Base-by-base conservation (phyloP, 192 early-diverging fungal genomes). In the Linnemannia elongata region DNA sequence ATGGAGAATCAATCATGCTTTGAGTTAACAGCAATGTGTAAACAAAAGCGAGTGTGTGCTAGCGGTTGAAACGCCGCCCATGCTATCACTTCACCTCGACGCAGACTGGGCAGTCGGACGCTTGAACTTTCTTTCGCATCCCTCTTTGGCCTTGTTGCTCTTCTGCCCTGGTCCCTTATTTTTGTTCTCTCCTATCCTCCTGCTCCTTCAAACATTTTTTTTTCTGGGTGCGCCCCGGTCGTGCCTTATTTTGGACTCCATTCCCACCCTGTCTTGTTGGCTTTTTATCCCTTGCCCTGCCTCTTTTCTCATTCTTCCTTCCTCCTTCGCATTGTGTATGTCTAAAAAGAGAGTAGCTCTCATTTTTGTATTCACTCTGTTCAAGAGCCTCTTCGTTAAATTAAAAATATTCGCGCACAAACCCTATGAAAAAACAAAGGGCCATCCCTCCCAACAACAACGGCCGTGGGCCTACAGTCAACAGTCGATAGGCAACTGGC, bases 161-260 rank as follows among this genome's bases (percentile, higher is more conserved):
- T 36, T 70, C 33, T 39, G 69, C 69, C 17, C n/a, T 30, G 20
- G 22, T 41, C 18, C 55, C 55, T 27, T 55, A 27, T 60, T 33
- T 66, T 66, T 33, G 9, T 30, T 27, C 30, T 4, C 6, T 33
- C 24, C 12, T 12, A 10, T 33, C 38, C 38, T 39, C 38, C 27
- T 3, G 27, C 27, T 30, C 9, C 8, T 10, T 57, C n/a, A 52
- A 52, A 52, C 0, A 70, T 0, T 22, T 70, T 36, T 33, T 70
- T 9, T n/a, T 20, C 72, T 44, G 42, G 72, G 9, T n/a, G 44
- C 41, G n/a, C 41, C 41, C 30, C 41, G 41, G 72, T 83, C 82
- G 35, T 83, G 72, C 76, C 82, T 83, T 83, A 27, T 78, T 83
- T 83, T 83, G 82, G 82, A 54, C 60, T 74, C 54, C 63, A 83